Percentiles rank a stretch among this genome's conserved stretches.
Evolutionary conservation across 176 grass and related monocot species (phyloP).

Genomic region (Oryza punctata): DNA sequence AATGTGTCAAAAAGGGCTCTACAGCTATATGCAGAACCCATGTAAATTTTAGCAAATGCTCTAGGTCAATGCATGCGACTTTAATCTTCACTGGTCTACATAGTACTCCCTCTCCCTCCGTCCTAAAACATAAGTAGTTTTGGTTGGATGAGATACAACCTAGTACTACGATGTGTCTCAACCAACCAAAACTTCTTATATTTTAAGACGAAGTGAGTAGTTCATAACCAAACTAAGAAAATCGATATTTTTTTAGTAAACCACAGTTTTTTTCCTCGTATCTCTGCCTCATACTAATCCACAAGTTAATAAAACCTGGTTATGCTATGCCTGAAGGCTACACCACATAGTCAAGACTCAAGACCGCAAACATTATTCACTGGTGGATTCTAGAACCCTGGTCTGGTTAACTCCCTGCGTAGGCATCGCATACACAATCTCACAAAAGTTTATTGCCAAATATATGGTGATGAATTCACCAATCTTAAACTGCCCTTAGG

Average conservation of each 20-base stretch:
- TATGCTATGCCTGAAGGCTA: background rate
- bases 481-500: background rate
- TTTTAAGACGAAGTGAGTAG: no score
- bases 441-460: background rate
- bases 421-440: background rate
- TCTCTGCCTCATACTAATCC: background rate
- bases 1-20: background rate
- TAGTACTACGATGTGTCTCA: no score
- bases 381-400: background rate
- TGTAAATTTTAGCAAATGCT: background rate
- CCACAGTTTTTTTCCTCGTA: background rate
- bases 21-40: background rate
- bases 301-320: background rate
- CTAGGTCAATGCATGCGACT: background rate
- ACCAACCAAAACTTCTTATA: no score
- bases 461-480: background rate
- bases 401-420: background rate
- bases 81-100: background rate
- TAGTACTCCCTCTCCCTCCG: no score
- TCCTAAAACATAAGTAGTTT: no score
- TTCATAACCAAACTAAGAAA: background rate
- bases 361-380: background rate
- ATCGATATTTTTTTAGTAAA: background rate
- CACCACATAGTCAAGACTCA: background rate
- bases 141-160: no score